Evolutionary conservation across 768 basidiomycete species (phyloP), one percentile per base, ranked within the genome.

Genomic region (Imleria badia): DNA sequence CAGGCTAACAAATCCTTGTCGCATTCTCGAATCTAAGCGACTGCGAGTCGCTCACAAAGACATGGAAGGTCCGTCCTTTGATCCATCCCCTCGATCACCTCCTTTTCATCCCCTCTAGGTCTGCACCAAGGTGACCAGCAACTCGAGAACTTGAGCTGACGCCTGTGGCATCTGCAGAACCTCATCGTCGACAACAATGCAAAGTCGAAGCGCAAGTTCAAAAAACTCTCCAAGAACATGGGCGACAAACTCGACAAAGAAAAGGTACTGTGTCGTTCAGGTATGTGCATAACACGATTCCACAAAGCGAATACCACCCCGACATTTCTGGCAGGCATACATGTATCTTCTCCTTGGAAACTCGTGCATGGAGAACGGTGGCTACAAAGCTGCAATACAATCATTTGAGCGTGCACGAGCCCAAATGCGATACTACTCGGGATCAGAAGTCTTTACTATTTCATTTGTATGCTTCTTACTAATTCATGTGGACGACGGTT

Each of bases 131-230:
- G 91, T 94, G 58, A 90, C 90, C 50, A 83, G 87, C 71, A 91
- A 84, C 76, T 94, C 67, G 91, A 93, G 81, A 94, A 94, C 80
- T 75, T 94, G 73, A 87, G 86, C 63, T 94, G 91, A 91, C 83
- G 91, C 67, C 81, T 94, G 71, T 94, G 91, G 91, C 90, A 93
- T 69, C 83, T 94, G 45, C 91, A 94, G 75, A 90, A 85, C 64
- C 83, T 93, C 63, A 93, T 93, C 77, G 91, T 94, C 74, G 91
- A 94, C 74, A 91, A 94, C 79, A 91, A 91, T 59, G 90, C 91
- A 40, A 89, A 85, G 73, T 72, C 87, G 15, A 91, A 91, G 69
- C 87, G 91, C 45, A 89, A 93, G 74, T 93, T 94, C 79, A 89
- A 86, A 76, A 91, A 90, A 64, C 83, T 94, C 51, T 89, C 87